These are phyloP conservation scores for Glycine tomentella DNA, from an alignment of 306 rosid species.

Conservation along the genomic window DNA sequence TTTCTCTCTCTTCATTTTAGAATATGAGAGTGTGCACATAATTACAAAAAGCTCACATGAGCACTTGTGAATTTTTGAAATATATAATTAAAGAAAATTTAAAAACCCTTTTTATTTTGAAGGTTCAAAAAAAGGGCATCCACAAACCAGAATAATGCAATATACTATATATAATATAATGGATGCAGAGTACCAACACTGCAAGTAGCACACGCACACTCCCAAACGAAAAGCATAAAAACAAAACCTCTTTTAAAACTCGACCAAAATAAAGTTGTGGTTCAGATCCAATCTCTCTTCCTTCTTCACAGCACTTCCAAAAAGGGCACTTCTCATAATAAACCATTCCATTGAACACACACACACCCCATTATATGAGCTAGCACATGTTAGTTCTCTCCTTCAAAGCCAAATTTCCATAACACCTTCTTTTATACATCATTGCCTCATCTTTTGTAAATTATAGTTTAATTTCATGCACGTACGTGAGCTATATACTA, in stretches of 20 bases:
- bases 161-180: neutral
- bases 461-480: conserved; percentile 23
- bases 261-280: conserved; percentile 67
- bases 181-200: conserved; percentile 27
- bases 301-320: conserved; percentile 43
- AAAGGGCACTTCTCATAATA: conserved; percentile 35
- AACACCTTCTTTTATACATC: neutral
- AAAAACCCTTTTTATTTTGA: conserved; percentile 21
- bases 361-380: conserved; percentile 39
- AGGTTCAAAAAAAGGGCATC: conserved; percentile 59
- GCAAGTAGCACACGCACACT: conserved; percentile 49
- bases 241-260: conserved; percentile 59
- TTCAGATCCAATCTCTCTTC: conserved; percentile 52
- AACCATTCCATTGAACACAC: neutral
- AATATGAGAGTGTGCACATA: neutral
- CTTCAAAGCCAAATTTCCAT: conserved; percentile 16
- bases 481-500: conserved; percentile 10
- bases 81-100: neutral
- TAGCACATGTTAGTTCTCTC: neutral
- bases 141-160: conserved; percentile 55
- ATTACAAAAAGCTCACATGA: conserved; percentile 52
- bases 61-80: conserved; percentile 39
- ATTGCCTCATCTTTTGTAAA: neutral
- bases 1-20: conserved; percentile 27
- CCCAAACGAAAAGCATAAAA: conserved; percentile 59